A percentile compares a stretch with the other conserved stretches of the same genome.
Evolutionary conservation across 2,329 filamentous ascomycete genomes (phyloP).

Genomic region (Blumeriella jaapii): DNA sequence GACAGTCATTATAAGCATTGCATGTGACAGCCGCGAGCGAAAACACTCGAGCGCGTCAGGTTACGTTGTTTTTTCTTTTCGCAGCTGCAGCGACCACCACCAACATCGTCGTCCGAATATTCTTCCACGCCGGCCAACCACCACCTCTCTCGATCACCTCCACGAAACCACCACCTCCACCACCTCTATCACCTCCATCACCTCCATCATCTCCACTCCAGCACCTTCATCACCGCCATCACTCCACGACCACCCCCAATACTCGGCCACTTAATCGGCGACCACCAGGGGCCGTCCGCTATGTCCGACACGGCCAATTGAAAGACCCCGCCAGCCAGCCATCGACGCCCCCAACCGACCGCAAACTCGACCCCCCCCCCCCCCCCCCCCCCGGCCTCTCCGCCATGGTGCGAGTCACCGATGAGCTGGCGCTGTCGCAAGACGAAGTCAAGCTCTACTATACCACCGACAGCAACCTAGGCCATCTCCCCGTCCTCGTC

Average conservation of each 20-base stretch:
- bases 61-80: constrained; percentile 5
- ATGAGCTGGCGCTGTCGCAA: constrained; percentile 65
- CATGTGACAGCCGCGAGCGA: background rate
- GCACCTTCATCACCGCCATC: no score
- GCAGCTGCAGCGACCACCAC: constrained; percentile 3
- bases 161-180: no score
- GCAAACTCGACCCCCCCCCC: constrained; percentile 1
- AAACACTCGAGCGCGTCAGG: background rate
- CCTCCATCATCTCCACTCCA: no score
- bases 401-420: constrained; percentile 71
- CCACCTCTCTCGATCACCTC: no score
- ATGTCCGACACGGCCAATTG: constrained; percentile 22
- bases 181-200: no score
- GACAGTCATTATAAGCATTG: constrained; percentile 4
- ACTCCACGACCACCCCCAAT: background rate
- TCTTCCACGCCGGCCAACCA: constrained; percentile 5
- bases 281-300: constrained; percentile 9
- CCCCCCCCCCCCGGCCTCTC: no score
- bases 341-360: constrained; percentile 7
- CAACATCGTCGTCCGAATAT: constrained; percentile 8
- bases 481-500: constrained; percentile 70
- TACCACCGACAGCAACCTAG: constrained; percentile 72
- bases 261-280: constrained; percentile 8
- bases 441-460: constrained; percentile 82
- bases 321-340: constrained; percentile 17